Conservation (phyloP, 768 basidiomycete species). For the Boletus tylopilopsis region DNA sequence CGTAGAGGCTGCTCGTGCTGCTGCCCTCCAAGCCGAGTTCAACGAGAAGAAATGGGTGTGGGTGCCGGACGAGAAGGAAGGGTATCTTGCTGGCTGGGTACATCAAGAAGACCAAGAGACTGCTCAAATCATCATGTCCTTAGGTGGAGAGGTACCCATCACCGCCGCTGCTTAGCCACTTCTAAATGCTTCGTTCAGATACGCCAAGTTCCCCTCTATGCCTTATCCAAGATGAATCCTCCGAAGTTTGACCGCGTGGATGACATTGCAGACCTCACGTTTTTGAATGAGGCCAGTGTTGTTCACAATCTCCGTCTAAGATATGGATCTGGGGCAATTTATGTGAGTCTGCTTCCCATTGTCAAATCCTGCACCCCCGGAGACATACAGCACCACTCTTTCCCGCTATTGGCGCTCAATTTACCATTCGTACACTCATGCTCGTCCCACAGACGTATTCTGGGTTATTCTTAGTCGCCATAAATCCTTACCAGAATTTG, state of each 20-base stretch:
- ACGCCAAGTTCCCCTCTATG: conserved; percentile 69
- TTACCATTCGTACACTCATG: conserved; percentile 10
- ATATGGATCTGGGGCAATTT: conserved; percentile 89
- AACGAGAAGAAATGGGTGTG: conserved; percentile 99
- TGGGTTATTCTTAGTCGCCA: conserved; percentile 95
- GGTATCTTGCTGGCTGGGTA: conserved; percentile 94
- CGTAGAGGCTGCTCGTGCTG: conserved; percentile 75
- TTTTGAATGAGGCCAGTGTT: conserved; percentile 96
- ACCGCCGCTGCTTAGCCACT: not conserved
- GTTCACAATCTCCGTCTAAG: conserved; percentile 95
- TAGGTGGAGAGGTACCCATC: conserved; percentile 69
- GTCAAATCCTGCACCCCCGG: conserved; percentile 1
- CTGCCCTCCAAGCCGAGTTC: conserved; percentile 91
- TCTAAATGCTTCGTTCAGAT: conserved; percentile 37
- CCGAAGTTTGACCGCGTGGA: conserved; percentile 98
- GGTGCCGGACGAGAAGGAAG: conserved; percentile 90
- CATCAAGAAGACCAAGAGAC: conserved; percentile 79
- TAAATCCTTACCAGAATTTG: conserved; percentile 93
- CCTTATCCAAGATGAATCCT: conserved; percentile 94
- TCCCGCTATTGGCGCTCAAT: conserved; percentile 2
- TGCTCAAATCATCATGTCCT: conserved; percentile 81
- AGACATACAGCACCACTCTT: conserved; percentile 2
- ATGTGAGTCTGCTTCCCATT: conserved; percentile 51
- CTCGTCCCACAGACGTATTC: conserved; percentile 72
- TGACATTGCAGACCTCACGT: conserved; percentile 97